Evolutionary conservation across 345 rosid genomes (phyloP).

Genomic region (Eucalyptus viminalis): DNA sequence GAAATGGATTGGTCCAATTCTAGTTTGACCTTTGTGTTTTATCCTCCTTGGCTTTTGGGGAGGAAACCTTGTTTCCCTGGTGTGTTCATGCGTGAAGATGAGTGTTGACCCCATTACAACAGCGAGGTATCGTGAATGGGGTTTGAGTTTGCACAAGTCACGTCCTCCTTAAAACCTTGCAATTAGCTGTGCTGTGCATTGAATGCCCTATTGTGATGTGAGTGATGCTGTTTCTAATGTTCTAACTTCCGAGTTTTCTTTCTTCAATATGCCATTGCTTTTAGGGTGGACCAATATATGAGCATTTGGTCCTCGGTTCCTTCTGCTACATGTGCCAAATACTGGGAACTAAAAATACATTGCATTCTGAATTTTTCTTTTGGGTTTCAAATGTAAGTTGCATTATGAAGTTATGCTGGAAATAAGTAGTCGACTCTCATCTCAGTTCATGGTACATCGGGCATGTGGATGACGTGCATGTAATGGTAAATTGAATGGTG

Average conservation of each 20-base stretch:
- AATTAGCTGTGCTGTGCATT: background rate
- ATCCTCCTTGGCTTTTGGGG: background rate
- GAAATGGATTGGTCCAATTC: background rate
- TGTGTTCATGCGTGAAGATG: conserved; percentile 3
- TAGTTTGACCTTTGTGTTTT: background rate
- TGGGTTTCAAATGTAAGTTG: too few species aligned
- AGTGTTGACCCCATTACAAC: background rate
- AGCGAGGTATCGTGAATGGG: background rate
- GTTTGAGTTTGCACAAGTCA: background rate
- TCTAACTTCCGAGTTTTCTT: background rate
- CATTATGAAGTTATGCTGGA: background rate
- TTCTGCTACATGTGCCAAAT: background rate
- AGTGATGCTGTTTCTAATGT: background rate
- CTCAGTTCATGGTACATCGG: background rate
- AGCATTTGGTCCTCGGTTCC: background rate
- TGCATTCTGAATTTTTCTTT: background rate
- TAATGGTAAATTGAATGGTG: background rate
- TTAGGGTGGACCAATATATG: background rate
- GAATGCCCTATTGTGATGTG: background rate
- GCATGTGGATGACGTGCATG: background rate
- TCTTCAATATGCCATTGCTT: background rate
- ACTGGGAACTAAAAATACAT: background rate
- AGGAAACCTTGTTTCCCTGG: conserved; percentile 1
- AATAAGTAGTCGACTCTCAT: background rate
- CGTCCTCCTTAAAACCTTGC: background rate